Evolutionary conservation across 2,329 filamentous ascomycete species (phyloP), one percentile per base, ranked within the genome.

Genomic region (Tolypocladium inflatum): DNA sequence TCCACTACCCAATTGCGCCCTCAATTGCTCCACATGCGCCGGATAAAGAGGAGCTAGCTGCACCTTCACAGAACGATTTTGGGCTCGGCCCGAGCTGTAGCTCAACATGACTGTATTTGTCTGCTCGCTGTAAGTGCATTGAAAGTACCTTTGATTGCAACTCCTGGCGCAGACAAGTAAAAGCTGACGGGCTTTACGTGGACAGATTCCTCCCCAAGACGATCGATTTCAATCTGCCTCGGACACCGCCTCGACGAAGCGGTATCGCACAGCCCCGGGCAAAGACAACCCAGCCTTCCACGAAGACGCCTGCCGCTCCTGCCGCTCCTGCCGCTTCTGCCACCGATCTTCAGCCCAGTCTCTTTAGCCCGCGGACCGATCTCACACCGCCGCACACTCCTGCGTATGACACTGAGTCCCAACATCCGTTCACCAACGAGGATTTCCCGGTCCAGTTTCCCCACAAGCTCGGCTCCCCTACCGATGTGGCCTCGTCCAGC

Each of bases 191-290:
- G n/a, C 4, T 11, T 4, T 4, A 1, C 26, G 26, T 10, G 9
- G 52, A 63, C 69, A 96, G 92, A 58, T 96, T 96, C 70, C 83
- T 97, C 41, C 93, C 93, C 39, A 91, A 96, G 72, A 97, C 93
- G 43, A 80, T 96, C 67, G 87, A 95, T 72, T 97, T 97, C 72
- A 86, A 87, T 64, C 80, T 89, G 58, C 83, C 84, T 13, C 79
- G 80, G 43, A 79, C 78, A 37, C 76, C 77, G 55, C 74, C 72
- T 58, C 75, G 68, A 61, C 68, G 68, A 61, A 70, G 66, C 63
- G 70, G 70, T 15, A 4, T 55, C 62, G 52, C 63, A 59, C 69
- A 64, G 66, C 61, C 65, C 63, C 61, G 67, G 57, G 58, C 67
- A 63, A 66, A 67, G 62, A 61, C 68, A 42, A 59, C 65, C 60